Conservation (phyloP, 345 rosid species). For the Citropsis articulata region DNA sequence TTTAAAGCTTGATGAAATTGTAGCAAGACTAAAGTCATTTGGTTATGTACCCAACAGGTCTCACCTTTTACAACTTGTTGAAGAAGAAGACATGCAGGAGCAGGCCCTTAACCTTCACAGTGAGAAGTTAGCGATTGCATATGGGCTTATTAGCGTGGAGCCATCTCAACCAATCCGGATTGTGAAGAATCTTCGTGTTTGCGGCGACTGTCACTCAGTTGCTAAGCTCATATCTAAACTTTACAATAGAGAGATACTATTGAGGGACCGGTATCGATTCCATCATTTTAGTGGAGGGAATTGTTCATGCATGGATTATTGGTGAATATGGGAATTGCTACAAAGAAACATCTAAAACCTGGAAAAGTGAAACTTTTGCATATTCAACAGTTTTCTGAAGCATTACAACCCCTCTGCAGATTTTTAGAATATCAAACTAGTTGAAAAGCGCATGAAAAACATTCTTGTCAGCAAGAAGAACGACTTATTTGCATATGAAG, state of each 20-base stretch:
- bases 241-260: slow-evolving; percentile 52
- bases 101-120: slow-evolving; percentile 62
- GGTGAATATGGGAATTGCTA: slow-evolving; percentile 35
- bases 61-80: slow-evolving; percentile 60
- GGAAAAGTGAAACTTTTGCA: neutral
- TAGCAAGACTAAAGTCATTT: slow-evolving; percentile 36
- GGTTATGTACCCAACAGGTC: slow-evolving; percentile 59
- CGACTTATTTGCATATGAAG: neutral
- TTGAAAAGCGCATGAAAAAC: neutral
- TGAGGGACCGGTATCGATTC: slow-evolving; percentile 61
- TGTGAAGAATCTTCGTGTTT: slow-evolving; percentile 67
- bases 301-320: slow-evolving; percentile 70
- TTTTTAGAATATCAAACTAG: neutral
- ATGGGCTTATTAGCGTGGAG: slow-evolving; percentile 48
- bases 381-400: neutral
- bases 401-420: too few species aligned
- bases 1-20: slow-evolving; percentile 49
- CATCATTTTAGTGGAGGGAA: slow-evolving; percentile 63
- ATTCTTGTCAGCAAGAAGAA: neutral
- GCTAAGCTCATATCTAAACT: slow-evolving; percentile 61
- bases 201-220: slow-evolving; percentile 64
- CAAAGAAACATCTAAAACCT: neutral
- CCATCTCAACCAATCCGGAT: slow-evolving; percentile 50
- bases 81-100: slow-evolving; percentile 62
- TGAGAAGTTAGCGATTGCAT: slow-evolving; percentile 68